Evolutionary conservation across 129 eudicot genomes (phyloP).

Genomic region (Chrysanthemum lavandulifolium): DNA sequence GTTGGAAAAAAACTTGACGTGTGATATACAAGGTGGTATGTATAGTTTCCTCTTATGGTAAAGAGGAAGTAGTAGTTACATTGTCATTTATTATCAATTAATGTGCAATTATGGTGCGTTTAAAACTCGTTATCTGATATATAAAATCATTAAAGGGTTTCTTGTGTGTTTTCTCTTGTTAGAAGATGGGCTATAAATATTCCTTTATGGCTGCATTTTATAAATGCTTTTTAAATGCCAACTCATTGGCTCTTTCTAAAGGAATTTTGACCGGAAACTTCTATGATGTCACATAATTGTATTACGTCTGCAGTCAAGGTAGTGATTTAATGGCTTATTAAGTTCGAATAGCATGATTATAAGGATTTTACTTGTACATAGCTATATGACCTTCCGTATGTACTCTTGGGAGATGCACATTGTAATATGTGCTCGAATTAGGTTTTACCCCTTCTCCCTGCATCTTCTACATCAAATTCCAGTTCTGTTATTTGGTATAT

Average conservation of each 20-base stretch:
- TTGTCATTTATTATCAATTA: not conserved
- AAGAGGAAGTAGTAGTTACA: no score
- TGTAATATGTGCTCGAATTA: not conserved
- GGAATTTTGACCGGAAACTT: not conserved
- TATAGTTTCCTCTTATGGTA: no score
- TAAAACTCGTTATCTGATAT: no score
- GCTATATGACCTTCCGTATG: not conserved
- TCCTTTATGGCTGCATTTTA: no score
- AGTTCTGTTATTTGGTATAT: not conserved
- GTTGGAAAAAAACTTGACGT: no score
- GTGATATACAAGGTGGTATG: no score
- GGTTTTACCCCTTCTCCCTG: not conserved
- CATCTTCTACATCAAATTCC: not conserved
- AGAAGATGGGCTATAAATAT: no score
- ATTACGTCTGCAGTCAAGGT: not conserved
- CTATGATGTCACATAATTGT: not conserved
- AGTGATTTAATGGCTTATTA: not conserved
- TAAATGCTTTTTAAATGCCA: no score
- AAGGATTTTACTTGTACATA: slow-evolving; percentile 3
- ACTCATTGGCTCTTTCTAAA: not conserved
- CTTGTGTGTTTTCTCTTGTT: no score
- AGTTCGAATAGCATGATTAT: not conserved
- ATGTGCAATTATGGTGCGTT: slow-evolving; percentile 10
- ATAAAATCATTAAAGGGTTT: no score
- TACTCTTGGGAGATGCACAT: not conserved